Evolutionary conservation across 1,284 basidiomycete species (phyloP), one percentile per base, ranked within the genome.

Genomic region (Rhodotorula sp.): DNA sequence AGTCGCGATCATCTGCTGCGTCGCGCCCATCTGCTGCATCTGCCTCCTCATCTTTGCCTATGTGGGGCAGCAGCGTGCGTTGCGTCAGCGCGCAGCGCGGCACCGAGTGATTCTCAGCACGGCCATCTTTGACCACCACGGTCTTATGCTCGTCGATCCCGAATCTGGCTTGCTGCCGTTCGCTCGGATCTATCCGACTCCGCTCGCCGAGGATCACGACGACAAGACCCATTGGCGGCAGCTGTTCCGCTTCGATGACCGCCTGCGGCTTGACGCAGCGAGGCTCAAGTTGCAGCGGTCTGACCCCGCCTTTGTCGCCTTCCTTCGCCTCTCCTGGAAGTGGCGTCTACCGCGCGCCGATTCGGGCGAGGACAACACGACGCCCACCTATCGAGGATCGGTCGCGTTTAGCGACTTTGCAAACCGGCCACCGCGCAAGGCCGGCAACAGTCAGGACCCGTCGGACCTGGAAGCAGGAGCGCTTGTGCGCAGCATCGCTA

Each of bases 231-330:
- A 30, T 12, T 20, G 61, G 29, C 29, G 55, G 12, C 53, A 60
- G 56, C n/a, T 62, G 6, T 51, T 70, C 54, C 57, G 62, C 22
- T 46, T 55, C 53, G 54, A 60, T 29, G 42, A 68, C 24, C 66
- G 66, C 29, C 64, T 75, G 10, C 60, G 63, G 2, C 69, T 75
- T 37, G 60, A 71, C 17, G 62, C 73, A 17, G 67, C 55, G 48
- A 75, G 51, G 57, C 56, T 66, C 69, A 82, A 83, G 66, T 76
- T 83, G 55, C 78, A 79, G 1, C 76, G 79, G 0, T 79, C 78
- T 37, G 82, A 83, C 68, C 82, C 82, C 12, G 82, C 82, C 0
- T 83, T 83, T 64, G 77, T 83, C 48, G 80, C 81, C 29, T 81
- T 82, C 15, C 71, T 83, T 44, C 79, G 79, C 58, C 76, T 80